These are phyloP conservation scores for Davidsoniella virescens DNA, from an alignment of 2,329 filamentous ascomycete species.

Conservation along the genomic window DNA sequence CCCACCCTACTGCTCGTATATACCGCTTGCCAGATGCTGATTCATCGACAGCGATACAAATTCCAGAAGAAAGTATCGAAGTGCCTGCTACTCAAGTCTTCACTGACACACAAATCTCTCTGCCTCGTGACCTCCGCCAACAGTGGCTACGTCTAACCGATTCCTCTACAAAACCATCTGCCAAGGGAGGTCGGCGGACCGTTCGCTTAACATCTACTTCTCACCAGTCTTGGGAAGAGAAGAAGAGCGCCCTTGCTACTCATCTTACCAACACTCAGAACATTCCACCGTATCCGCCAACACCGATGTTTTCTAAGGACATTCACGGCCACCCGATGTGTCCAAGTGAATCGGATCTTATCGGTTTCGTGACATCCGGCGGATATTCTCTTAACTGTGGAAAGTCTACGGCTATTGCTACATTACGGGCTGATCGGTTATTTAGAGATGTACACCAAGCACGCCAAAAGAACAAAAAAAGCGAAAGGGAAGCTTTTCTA, in stretches of 20 bases:
- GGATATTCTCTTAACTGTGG: conserved; percentile 68
- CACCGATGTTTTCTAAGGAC: conserved; percentile 18
- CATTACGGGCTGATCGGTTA: conserved; percentile 25
- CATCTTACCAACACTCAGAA: conserved; percentile 27
- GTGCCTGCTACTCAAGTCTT: conserved; percentile 31
- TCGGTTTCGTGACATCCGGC: conserved; percentile 83
- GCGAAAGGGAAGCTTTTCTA: conserved; percentile 30
- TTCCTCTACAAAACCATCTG: conserved; percentile 11
- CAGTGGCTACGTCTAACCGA: conserved; percentile 51
- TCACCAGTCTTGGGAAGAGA: conserved; percentile 19
- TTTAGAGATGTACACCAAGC: conserved; percentile 1
- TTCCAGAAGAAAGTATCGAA: conserved; percentile 18
- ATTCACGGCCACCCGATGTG: conserved; percentile 45
- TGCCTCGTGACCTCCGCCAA: conserved; percentile 37
- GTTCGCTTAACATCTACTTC: not conserved
- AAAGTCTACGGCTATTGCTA: conserved; percentile 58
- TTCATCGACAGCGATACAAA: conserved; percentile 13
- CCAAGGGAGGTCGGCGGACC: conserved; percentile 16
- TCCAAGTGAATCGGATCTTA: conserved; percentile 56
- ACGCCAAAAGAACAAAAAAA: conserved; percentile 15
- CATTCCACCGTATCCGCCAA: conserved; percentile 20
- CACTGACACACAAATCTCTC: conserved; percentile 20
- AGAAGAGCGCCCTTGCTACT: conserved; percentile 29
- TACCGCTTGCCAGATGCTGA: conserved; percentile 57
- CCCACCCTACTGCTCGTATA: conserved; percentile 57